Base-by-base conservation (phyloP, 495 filamentous ascomycete species). In the Daldinia loculata region DNA sequence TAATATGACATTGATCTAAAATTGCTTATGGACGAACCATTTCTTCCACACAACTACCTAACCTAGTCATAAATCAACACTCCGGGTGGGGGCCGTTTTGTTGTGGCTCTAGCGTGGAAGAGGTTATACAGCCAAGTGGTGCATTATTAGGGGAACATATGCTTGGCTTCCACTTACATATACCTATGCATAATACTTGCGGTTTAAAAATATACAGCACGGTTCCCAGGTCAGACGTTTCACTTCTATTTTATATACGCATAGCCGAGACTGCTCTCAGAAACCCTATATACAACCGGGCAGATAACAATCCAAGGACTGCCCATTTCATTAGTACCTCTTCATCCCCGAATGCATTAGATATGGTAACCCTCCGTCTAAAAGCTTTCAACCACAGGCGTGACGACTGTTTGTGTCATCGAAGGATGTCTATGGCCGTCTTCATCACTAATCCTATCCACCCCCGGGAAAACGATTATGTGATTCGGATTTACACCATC, bases 381-480 rank as follows among this genome's bases (percentile, higher is more conserved):
- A 30, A 74, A 56, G 6, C 22, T 64, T 51, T 67, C 65, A n/a
- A 69, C 27, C 2, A 72, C 22, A 3, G 78, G 72, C 4, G 63
- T 61, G 15, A 75, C 74, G 32, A 80, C 57, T 14, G 63, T 51
- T 39, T 68, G 67, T 17, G 51, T 12, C 6, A 73, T 72, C 6
- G 57, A 38, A 34, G 57, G 55, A 19, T 68, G 71, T 53, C 74
- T 65, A 43, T 50, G 55, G 14, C 76, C 78, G 34, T 78, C 66
- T 26, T 74, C 71, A 14, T 74, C 60, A 26, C 73, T 76, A 19
- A 74, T 39, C 57, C 70, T 78, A 52, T 72, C 70, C 11, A 80
- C 41, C 14, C 77, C 79, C 11, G 78, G 76, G 55, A 68, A 79
- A 8, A 77, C 66, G 14, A 78, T 72, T 14, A 71, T 51, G 26